These are phyloP conservation scores for Datura wrightii DNA, from an alignment of 257 asterid genomes.

Conservation along the genomic window DNA sequence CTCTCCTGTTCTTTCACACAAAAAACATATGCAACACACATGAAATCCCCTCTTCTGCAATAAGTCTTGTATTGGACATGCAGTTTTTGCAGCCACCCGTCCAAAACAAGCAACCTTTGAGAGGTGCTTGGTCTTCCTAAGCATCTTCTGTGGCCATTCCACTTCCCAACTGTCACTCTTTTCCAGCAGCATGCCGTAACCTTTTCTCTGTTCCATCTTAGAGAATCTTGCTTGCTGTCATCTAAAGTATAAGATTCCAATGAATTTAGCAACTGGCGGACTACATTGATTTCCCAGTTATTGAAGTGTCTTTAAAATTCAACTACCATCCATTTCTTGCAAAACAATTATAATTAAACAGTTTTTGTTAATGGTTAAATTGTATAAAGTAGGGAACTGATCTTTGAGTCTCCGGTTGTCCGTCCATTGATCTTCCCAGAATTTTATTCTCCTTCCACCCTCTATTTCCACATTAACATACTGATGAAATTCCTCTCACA, in stretches of 20 bases:
- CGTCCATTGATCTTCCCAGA: neutral
- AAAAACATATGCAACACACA: neutral
- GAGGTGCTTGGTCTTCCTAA: slow-evolving; percentile 21
- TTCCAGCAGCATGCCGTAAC: neutral
- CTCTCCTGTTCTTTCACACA: neutral
- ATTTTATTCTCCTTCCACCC: neutral
- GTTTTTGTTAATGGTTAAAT: neutral
- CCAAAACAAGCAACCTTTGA: slow-evolving; percentile 7
- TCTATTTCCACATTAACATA: neutral
- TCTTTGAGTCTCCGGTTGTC: neutral
- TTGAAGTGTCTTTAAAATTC: neutral
- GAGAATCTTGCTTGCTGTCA: neutral
- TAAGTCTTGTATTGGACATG: neutral
- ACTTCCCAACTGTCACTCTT: slow-evolving; percentile 13
- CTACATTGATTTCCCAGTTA: slow-evolving; percentile 16
- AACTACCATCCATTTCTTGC: slow-evolving; percentile 14
- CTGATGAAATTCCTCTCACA: slow-evolving; percentile 2
- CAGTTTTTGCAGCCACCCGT: neutral
- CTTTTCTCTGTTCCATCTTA: neutral
- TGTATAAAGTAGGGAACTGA: neutral
- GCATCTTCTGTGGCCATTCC: neutral
- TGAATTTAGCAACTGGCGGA: neutral
- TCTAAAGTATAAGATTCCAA: neutral
- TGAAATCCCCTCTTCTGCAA: neutral
- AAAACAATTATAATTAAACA: slow-evolving; percentile 3